phyloP scores from a whole-genome alignment of 129 eudicot genomes.

The Kitagawia praeruptora region DNA sequence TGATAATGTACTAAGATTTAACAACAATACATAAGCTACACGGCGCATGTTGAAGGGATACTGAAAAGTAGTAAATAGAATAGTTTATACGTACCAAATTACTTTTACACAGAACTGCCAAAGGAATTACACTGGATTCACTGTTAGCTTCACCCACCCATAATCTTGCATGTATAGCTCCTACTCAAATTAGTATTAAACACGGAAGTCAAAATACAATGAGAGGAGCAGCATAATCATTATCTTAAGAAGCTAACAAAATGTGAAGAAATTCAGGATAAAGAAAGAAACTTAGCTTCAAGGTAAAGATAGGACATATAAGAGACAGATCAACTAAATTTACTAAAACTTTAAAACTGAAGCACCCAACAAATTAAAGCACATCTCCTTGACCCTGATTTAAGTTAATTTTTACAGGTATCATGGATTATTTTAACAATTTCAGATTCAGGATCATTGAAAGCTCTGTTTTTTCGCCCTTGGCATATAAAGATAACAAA shows the following conservation, averaged over 20 bases:
- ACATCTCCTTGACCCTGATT: background rate
- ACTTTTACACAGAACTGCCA: conserved; percentile 50
- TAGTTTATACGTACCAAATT: conserved; percentile 39
- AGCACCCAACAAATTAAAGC: background rate
- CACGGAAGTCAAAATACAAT: background rate
- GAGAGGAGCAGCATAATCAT: background rate
- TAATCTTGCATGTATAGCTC: conserved; percentile 40
- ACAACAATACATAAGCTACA: background rate
- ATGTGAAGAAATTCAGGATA: background rate
- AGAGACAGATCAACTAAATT: background rate
- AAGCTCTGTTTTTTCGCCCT: background rate
- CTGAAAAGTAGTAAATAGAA: background rate
- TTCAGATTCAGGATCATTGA: background rate
- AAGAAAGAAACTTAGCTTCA: background rate
- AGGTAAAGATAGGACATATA: background rate
- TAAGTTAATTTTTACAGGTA: background rate
- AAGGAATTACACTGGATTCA: conserved; percentile 37
- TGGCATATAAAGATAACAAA: background rate
- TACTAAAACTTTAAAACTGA: background rate
- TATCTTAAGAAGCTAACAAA: background rate
- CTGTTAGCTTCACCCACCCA: conserved; percentile 66
- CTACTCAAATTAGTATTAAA: conserved; percentile 31
- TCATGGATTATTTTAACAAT: background rate
- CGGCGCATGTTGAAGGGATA: background rate
- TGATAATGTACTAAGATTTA: background rate